A percentile compares a stretch with the other conserved stretches of the same genome.
Evolutionary conservation across 768 basidiomycete species (phyloP).

Genomic region (Cyclocybe cylindracea): DNA sequence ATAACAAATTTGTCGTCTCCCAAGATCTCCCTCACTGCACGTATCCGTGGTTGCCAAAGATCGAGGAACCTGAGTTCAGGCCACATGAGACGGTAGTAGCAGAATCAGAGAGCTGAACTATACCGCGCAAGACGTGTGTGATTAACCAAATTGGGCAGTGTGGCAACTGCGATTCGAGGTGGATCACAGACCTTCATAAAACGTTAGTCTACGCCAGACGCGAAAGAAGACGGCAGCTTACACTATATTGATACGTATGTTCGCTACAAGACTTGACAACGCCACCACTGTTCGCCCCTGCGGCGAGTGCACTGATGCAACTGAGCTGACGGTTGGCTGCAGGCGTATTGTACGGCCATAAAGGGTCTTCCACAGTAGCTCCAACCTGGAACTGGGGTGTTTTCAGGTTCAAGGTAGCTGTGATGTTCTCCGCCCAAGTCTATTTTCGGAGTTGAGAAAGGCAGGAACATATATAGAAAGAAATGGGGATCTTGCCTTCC

Average conservation of each 20-base stretch:
- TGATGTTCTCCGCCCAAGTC: conserved; percentile 53
- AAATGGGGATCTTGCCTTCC: conserved; percentile 37
- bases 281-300: conserved; percentile 41
- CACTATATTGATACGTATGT: conserved; percentile 56
- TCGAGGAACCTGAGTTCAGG: conserved; percentile 45
- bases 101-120: conserved; percentile 4
- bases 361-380: conserved; percentile 50
- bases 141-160: conserved; percentile 53
- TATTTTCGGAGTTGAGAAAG: conserved; percentile 10
- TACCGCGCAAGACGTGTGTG: conserved; percentile 52
- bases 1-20: conserved; percentile 51
- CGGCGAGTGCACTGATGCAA: conserved; percentile 49
- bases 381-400: conserved; percentile 49
- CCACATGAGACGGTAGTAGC: neutral
- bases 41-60: conserved; percentile 55
- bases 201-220: neutral
- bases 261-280: conserved; percentile 52
- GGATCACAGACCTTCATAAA: conserved; percentile 40
- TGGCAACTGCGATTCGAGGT: conserved; percentile 44
- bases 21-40: conserved; percentile 44
- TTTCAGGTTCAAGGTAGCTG: conserved; percentile 35
- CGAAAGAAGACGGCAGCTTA: conserved; percentile 20
- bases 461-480: neutral
- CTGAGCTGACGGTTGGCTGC: conserved; percentile 45
- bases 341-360: conserved; percentile 50